Conservation (phyloP, 768 basidiomycete genomes). For the Russula olivacea region DNA sequence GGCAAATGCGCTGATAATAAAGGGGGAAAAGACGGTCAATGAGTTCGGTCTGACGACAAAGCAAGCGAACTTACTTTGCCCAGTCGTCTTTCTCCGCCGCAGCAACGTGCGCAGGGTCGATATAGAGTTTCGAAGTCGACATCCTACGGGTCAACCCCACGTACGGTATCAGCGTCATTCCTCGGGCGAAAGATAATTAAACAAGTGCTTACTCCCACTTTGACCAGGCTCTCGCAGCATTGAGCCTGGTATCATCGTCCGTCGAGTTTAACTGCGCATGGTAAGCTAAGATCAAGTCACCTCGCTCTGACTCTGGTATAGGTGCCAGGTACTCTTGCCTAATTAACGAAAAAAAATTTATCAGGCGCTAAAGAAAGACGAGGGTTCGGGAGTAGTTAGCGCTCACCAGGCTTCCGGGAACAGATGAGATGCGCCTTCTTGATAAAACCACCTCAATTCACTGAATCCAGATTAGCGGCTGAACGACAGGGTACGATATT, state of each 20-base stretch:
- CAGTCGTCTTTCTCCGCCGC: constrained; percentile 68
- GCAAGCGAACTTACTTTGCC: constrained; percentile 52
- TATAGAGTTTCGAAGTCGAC: constrained; percentile 68
- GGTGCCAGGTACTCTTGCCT: constrained; percentile 82
- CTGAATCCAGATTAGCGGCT: constrained; percentile 29
- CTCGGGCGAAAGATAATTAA: not conserved
- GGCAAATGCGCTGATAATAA: constrained; percentile 62
- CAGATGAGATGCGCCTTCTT: constrained; percentile 72
- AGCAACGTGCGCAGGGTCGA: constrained; percentile 62
- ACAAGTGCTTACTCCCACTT: constrained; percentile 77
- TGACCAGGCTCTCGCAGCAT: constrained; percentile 79
- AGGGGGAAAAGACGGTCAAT: not conserved
- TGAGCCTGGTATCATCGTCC: constrained; percentile 58
- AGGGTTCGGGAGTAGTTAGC: not conserved
- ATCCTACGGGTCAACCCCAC: constrained; percentile 47
- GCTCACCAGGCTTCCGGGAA: constrained; percentile 84
- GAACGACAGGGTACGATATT: not conserved
- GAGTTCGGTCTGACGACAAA: not conserved
- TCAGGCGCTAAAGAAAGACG: not conserved
- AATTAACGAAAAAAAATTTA: not conserved
- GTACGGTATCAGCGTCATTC: not conserved
- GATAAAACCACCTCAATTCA: constrained; percentile 91
- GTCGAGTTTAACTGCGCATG: constrained; percentile 68
- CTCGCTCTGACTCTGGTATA: constrained; percentile 75
- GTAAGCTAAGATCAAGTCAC: constrained; percentile 79